Percentiles rank a stretch among this genome's conserved stretches.
These are phyloP conservation scores for Chamaecrista fasciculata DNA, from an alignment of 306 rosid genomes.

Conservation along the genomic window DNA sequence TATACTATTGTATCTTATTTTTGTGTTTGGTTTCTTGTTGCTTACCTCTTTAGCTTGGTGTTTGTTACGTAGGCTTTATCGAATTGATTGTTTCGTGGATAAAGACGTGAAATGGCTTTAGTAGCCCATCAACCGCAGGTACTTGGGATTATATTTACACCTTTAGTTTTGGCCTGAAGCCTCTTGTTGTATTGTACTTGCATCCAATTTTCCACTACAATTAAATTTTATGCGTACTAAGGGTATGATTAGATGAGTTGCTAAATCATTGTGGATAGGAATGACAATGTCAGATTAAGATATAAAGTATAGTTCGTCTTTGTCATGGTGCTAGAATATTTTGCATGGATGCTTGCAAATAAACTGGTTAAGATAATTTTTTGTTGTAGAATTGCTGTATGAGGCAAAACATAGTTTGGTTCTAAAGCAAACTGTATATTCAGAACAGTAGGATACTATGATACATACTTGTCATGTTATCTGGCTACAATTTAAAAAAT, in stretches of 20 bases:
- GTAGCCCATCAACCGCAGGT: conserved; percentile 83
- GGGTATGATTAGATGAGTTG: not conserved
- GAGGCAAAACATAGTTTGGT: not conserved
- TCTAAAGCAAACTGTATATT: conserved; percentile 3
- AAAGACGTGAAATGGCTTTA: conserved; percentile 57
- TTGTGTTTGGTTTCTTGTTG: conserved; percentile 3
- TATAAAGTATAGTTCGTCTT: conserved; percentile 1
- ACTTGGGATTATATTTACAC: conserved; percentile 20
- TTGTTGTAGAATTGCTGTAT: not conserved
- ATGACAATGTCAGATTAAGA: not conserved
- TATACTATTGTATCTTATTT: not conserved
- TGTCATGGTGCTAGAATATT: not conserved
- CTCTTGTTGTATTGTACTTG: not conserved
- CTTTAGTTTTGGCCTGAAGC: not conserved
- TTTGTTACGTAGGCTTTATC: conserved; percentile 39
- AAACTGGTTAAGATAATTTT: conserved; percentile 8
- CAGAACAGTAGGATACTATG: not conserved
- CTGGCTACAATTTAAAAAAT: not conserved
- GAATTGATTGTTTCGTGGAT: conserved; percentile 52
- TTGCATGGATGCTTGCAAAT: not conserved
- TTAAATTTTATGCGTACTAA: not conserved
- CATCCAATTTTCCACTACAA: not conserved
- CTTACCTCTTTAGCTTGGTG: conserved; percentile 2
- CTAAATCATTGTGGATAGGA: not conserved
- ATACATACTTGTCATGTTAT: not conserved